Evolutionary conservation across 2,329 filamentous ascomycete genomes (phyloP).

Genomic region (Aspergillus ochraceus): DNA sequence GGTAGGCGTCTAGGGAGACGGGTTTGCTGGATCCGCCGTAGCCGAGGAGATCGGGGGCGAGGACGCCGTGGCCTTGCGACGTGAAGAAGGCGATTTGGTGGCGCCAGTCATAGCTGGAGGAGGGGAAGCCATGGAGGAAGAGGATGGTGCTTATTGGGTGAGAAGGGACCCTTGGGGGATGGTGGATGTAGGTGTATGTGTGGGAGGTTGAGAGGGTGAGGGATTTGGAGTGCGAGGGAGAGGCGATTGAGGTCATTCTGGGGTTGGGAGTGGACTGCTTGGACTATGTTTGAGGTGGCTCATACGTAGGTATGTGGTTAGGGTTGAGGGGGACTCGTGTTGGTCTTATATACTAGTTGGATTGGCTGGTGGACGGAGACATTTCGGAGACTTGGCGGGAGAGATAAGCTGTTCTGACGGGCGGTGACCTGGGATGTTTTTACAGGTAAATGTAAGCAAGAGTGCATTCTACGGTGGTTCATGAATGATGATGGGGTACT

Average conservation of each 20-base stretch:
- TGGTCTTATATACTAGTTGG: background rate
- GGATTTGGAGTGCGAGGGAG: constrained; percentile 16
- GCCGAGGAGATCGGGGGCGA: constrained; percentile 46
- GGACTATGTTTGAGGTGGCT: background rate
- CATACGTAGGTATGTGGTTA: background rate
- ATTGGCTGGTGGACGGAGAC: background rate
- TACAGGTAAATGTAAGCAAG: background rate
- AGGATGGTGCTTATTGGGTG: constrained; percentile 38
- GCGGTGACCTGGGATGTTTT: background rate
- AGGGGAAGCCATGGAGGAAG: constrained; percentile 53
- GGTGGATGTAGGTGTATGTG: constrained; percentile 32
- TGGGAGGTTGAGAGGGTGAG: constrained; percentile 15
- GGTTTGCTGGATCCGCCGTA: constrained; percentile 39
- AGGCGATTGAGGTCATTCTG: constrained; percentile 20
- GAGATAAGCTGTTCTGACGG: background rate
- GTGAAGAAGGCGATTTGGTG: constrained; percentile 39
- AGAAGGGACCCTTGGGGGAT: constrained; percentile 10
- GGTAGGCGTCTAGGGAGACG: constrained; percentile 25
- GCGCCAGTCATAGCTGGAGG: constrained; percentile 47
- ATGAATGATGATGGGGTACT: too few relatives aligned
- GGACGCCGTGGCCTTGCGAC: constrained; percentile 42
- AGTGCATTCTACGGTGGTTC: too few relatives aligned
- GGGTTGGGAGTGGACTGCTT: background rate
- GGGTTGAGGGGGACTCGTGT: background rate
- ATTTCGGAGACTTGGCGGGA: background rate